These are phyloP conservation scores for Fallopia convolvulus DNA, from an alignment of 148 eudicot species.

Conservation along the genomic window DNA sequence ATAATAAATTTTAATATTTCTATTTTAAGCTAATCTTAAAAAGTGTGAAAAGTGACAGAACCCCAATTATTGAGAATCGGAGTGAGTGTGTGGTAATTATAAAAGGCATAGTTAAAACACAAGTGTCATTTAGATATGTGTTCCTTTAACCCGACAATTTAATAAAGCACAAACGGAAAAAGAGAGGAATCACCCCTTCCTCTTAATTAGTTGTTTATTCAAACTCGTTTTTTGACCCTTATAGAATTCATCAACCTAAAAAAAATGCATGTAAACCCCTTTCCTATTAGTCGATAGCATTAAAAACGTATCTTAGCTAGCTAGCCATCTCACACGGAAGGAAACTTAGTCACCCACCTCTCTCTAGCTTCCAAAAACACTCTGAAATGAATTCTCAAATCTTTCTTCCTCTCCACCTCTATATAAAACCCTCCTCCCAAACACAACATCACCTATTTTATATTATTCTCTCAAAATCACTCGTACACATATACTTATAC, in stretches of 20 bases:
- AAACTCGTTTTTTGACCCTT: background rate
- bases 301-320: background rate
- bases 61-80: too few species aligned
- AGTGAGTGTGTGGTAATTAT: too few species aligned
- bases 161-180: background rate
- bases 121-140: too few species aligned
- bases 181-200: background rate
- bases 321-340: constrained; percentile 9
- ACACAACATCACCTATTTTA: background rate
- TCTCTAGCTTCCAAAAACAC: background rate
- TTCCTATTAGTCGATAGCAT: background rate
- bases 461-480: background rate
- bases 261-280: background rate
- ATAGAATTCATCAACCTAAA: background rate
- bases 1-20: too few species aligned
- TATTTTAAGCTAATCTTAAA: too few species aligned
- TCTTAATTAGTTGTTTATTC: background rate
- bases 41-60: too few species aligned
- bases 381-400: background rate
- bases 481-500: background rate
- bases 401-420: background rate
- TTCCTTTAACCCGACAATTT: background rate
- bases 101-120: too few species aligned
- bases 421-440: constrained; percentile 6
- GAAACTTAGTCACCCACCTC: constrained; percentile 11